phyloP scores from a whole-genome alignment of 257 asterid genomes.

The Nicotiana paniculata region DNA sequence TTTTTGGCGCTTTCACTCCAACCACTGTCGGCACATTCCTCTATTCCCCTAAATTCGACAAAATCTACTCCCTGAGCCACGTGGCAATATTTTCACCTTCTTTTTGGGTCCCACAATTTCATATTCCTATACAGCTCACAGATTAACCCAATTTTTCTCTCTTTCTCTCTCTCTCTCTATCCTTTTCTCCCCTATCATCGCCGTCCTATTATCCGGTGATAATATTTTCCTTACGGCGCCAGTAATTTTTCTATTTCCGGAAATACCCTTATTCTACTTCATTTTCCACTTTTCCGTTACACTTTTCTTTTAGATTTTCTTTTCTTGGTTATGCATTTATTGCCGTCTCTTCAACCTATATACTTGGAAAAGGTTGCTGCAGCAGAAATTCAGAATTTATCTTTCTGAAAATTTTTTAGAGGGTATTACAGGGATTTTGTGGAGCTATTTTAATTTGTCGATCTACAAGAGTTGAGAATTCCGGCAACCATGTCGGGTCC shows the following conservation, averaged over 20 bases:
- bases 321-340: slow-evolving; percentile 24
- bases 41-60: neutral
- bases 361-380: neutral
- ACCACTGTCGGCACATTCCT: slow-evolving; percentile 31
- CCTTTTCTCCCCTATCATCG: slow-evolving; percentile 17
- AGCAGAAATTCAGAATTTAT: neutral
- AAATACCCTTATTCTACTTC: neutral
- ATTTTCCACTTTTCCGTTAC: slow-evolving; percentile 13
- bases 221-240: neutral
- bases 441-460: neutral
- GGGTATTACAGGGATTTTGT: neutral
- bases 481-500: slow-evolving; percentile 74
- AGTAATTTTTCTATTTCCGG: neutral
- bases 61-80: slow-evolving; percentile 22
- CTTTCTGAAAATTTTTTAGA: neutral
- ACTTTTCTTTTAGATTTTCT: neutral
- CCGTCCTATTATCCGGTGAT: slow-evolving; percentile 51
- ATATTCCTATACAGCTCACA: slow-evolving; percentile 10
- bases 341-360: slow-evolving; percentile 25
- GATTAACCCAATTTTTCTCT: neutral
- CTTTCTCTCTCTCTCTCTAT: neutral
- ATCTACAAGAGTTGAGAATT: slow-evolving; percentile 14
- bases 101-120: slow-evolving; percentile 24
- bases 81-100: slow-evolving; percentile 10
- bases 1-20: slow-evolving; percentile 3